Conservation (phyloP, 1,139 yeast species). For the Hyphopichia buzzinii region DNA sequence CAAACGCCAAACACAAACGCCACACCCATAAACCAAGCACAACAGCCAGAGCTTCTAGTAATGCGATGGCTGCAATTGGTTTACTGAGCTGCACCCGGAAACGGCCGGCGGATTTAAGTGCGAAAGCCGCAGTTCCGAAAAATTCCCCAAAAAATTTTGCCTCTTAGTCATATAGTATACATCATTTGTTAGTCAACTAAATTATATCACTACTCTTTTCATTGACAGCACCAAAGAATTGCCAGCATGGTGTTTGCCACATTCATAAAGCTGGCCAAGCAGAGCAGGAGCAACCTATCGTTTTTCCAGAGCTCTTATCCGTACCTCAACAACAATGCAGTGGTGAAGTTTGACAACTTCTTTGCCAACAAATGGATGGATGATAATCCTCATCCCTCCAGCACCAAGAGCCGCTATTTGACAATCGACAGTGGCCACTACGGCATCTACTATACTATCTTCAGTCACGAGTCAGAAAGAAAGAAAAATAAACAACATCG, state of each 20-base stretch:
- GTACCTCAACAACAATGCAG: conserved; percentile 25
- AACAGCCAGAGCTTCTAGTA: no score
- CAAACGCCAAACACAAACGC: no score
- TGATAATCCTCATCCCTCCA: conserved; percentile 35
- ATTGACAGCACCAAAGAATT: no score
- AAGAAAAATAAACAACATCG: conserved; percentile 10
- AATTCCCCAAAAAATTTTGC: no score
- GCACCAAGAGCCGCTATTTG: conserved; percentile 19
- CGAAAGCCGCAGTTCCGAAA: no score
- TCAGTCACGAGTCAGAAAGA: conserved; percentile 35
- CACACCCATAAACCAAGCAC: no score
- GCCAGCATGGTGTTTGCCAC: conserved; percentile 22
- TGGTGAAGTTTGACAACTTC: conserved; percentile 21
- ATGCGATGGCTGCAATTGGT: no score
- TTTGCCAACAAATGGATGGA: conserved; percentile 23
- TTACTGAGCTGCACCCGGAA: no score
- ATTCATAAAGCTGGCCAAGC: conserved; percentile 27
- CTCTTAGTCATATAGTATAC: no score
- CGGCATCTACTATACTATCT: conserved; percentile 44
- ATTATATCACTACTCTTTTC: no score
- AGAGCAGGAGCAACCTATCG: conserved; percentile 21
- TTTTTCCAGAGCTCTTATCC: conserved; percentile 44
- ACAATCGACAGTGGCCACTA: conserved; percentile 42
- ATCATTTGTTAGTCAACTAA: no score
- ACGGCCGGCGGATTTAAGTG: no score